Conservation (phyloP, 768 basidiomycete genomes). For the Imleria badia region DNA sequence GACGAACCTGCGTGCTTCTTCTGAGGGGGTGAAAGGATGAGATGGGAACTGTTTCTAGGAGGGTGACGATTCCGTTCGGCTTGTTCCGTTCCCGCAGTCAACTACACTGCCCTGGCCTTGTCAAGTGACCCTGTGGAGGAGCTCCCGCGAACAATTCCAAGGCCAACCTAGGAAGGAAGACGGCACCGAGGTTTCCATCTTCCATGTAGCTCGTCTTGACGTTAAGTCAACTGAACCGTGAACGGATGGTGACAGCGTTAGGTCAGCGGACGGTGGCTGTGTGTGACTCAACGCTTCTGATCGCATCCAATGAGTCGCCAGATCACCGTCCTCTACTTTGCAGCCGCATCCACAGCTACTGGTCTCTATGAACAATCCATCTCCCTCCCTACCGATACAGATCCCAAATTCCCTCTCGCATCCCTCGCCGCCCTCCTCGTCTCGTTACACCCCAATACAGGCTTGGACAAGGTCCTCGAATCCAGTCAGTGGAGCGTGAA, state of each 20-base stretch:
- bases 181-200: no score
- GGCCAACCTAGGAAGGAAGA: no score
- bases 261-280: no score
- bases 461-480: conserved; percentile 53
- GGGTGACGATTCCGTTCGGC: not conserved
- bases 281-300: no score
- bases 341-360: conserved; percentile 69
- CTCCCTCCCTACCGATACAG: conserved; percentile 40
- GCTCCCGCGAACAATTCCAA: no score
- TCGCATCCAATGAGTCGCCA: not conserved
- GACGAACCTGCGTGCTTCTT: conserved; percentile 2
- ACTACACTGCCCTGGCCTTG: no score
- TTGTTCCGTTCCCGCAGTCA: conserved; percentile 1
- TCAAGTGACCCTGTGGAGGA: no score
- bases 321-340: conserved; percentile 54
- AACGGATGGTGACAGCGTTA: no score
- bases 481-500: conserved; percentile 77
- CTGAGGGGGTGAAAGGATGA: not conserved
- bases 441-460: conserved; percentile 51
- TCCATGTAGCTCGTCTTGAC: no score
- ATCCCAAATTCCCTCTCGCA: conserved; percentile 40
- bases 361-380: conserved; percentile 55
- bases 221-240: no score
- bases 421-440: conserved; percentile 51
- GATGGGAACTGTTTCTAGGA: not conserved